A percentile compares a stretch with the other conserved stretches of the same genome.
These are phyloP conservation scores for Crithidia bombi DNA, from an alignment of 208 protist species.

Conservation along the genomic window DNA sequence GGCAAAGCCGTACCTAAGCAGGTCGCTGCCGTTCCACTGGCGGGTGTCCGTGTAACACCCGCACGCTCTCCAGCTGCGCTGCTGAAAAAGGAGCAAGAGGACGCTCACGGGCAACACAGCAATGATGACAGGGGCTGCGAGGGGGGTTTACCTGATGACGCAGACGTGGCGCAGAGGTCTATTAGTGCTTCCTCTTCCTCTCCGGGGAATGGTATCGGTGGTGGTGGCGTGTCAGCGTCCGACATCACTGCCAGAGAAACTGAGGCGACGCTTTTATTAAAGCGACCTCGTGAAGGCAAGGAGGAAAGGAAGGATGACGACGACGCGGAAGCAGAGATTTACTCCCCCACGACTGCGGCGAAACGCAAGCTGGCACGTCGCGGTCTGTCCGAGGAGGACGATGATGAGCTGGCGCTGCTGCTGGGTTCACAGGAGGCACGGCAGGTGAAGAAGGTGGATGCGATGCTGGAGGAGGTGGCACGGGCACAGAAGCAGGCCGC, in stretches of 20 bases:
- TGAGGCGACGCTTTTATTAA: background rate
- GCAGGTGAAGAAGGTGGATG: slow-evolving; percentile 40
- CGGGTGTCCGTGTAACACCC: slow-evolving; percentile 1
- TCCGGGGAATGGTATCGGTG: background rate
- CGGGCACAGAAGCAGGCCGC: slow-evolving; percentile 13
- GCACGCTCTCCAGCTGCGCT: background rate
- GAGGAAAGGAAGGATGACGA: background rate
- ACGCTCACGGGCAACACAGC: background rate
- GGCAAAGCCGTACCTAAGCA: background rate
- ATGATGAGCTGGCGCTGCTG: slow-evolving; percentile 81
- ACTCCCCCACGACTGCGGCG: background rate
- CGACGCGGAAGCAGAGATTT: background rate
- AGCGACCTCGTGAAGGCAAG: slow-evolving; percentile 7
- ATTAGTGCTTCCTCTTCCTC: background rate
- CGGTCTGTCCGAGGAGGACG: slow-evolving; percentile 40
- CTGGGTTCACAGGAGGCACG: slow-evolving; percentile 63
- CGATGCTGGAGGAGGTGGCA: slow-evolving; percentile 20
- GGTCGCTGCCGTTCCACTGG: background rate
- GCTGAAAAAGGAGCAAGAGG: background rate
- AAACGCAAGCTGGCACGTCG: slow-evolving; percentile 23
- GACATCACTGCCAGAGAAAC: background rate
- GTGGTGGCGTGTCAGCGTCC: background rate
- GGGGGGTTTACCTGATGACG: background rate
- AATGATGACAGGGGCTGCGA: background rate
- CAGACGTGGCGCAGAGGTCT: background rate